Conservation (phyloP, 768 basidiomycete species). For the Pisolithus microcarpus region DNA sequence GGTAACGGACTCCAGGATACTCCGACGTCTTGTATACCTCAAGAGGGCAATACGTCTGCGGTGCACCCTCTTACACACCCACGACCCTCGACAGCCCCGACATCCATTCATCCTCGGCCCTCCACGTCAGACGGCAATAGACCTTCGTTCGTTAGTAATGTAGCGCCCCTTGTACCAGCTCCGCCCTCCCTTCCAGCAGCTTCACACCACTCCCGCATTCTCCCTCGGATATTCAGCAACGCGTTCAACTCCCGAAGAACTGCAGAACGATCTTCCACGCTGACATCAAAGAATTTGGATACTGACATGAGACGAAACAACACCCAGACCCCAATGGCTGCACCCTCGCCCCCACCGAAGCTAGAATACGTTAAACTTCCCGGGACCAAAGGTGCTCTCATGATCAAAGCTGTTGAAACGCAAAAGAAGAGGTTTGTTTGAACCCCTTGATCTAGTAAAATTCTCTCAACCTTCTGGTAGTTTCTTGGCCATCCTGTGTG, state of each 20-base stretch:
- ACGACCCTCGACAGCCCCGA: conserved; percentile 8
- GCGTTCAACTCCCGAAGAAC: conserved; percentile 54
- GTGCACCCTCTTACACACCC: conserved; percentile 23
- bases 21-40: conserved; percentile 14
- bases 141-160: conserved; percentile 16
- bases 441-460: neutral
- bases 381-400: conserved; percentile 77
- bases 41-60: conserved; percentile 14
- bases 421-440: conserved; percentile 68
- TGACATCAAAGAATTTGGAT: conserved; percentile 32
- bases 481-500: conserved; percentile 89
- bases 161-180: conserved; percentile 16
- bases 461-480: conserved; percentile 30
- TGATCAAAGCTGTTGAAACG: conserved; percentile 86
- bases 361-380: conserved; percentile 90
- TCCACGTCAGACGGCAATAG: conserved; percentile 28
- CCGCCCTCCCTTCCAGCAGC: conserved; percentile 26
- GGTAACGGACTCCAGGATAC: conserved; percentile 18
- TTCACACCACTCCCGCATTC: conserved; percentile 50
- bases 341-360: conserved; percentile 69
- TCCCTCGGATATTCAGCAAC: conserved; percentile 64
- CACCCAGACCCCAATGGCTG: conserved; percentile 27
- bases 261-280: conserved; percentile 42
- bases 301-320: conserved; percentile 32
- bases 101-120: conserved; percentile 20